Percentiles rank a stretch among this genome's conserved stretches.
Evolutionary conservation across 1,139 yeast species (phyloP).

Genomic region (Scheffersomyces lignicola): DNA sequence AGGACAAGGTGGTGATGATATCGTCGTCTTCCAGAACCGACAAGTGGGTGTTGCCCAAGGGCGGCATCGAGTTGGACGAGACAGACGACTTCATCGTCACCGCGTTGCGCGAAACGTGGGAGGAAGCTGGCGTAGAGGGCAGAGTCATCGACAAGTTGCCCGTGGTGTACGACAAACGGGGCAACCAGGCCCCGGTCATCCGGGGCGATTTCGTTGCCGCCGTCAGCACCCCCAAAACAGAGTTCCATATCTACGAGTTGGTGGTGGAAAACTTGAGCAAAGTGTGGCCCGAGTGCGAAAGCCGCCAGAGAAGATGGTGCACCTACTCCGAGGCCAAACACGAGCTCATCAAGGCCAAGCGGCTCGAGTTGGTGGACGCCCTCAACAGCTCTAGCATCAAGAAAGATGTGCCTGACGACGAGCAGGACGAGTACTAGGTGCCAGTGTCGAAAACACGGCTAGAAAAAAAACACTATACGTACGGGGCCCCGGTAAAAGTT

Average conservation of each 20-base stretch:
- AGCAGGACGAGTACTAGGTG: slow-evolving; percentile 1
- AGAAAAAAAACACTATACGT: not conserved
- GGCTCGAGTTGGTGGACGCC: slow-evolving; percentile 72
- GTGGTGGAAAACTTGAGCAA: slow-evolving; percentile 52
- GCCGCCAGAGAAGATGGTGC: slow-evolving; percentile 74
- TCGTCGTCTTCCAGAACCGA: slow-evolving; percentile 66
- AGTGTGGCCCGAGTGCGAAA: slow-evolving; percentile 71
- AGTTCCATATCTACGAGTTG: slow-evolving; percentile 85
- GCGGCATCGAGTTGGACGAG: slow-evolving; percentile 92
- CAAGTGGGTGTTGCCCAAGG: slow-evolving; percentile 91
- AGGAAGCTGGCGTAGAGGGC: slow-evolving; percentile 91
- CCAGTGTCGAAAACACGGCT: not conserved
- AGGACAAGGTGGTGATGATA: slow-evolving; percentile 69
- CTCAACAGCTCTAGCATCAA: slow-evolving; percentile 52
- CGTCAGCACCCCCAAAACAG: slow-evolving; percentile 60
- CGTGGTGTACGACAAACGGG: slow-evolving; percentile 66
- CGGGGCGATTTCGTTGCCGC: slow-evolving; percentile 43
- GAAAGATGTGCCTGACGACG: slow-evolving; percentile 26
- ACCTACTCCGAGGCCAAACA: slow-evolving; percentile 68
- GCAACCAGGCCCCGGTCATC: slow-evolving; percentile 56
- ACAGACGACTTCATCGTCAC: slow-evolving; percentile 50
- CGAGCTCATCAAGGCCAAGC: slow-evolving; percentile 56
- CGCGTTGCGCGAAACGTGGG: slow-evolving; percentile 95
- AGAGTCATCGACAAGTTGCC: slow-evolving; percentile 56
- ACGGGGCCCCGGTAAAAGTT: not conserved